Conservation (phyloP, 2,329 filamentous ascomycete genomes). For the Leptographium radiaticola region DNA sequence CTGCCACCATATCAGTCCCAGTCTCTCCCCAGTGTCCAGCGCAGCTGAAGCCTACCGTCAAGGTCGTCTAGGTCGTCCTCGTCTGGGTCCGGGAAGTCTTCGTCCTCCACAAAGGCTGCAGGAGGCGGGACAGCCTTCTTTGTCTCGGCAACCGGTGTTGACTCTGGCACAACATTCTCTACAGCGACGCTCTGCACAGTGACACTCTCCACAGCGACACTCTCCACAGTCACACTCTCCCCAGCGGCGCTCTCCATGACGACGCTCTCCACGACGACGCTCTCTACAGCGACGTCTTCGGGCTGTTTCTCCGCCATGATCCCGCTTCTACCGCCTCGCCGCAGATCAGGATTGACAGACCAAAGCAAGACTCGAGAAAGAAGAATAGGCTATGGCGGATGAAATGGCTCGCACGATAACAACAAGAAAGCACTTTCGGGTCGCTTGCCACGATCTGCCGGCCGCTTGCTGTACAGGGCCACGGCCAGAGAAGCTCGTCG, state of each 20-base stretch:
- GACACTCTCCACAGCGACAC: neutral
- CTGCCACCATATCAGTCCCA: slow-evolving; percentile 26
- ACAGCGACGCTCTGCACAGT: neutral
- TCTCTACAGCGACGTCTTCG: neutral
- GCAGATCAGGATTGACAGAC: too few relatives aligned
- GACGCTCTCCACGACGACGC: neutral
- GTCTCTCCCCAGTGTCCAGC: neutral
- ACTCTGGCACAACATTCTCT: neutral
- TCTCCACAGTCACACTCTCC: too few relatives aligned
- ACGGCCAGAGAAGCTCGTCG: too few relatives aligned
- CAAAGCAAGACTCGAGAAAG: too few relatives aligned
- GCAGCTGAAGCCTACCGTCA: slow-evolving; percentile 48
- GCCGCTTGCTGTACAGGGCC: too few relatives aligned
- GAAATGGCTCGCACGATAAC: too few relatives aligned
- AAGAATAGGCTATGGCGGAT: too few relatives aligned
- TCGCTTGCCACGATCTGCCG: too few relatives aligned
- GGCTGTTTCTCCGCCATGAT: too few relatives aligned
- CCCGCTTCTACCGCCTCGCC: too few relatives aligned
- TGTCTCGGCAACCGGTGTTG: neutral
- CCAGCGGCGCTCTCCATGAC: too few relatives aligned
- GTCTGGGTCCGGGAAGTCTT: slow-evolving; percentile 72
- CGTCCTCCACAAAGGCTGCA: slow-evolving; percentile 21
- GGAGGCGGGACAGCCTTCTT: neutral
- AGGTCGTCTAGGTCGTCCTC: slow-evolving; percentile 87
- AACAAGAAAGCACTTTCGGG: too few relatives aligned